Percentiles rank a stretch among this genome's conserved stretches.
phyloP scores from a whole-genome alignment of 345 rosid species.

The Linum lewisii region DNA sequence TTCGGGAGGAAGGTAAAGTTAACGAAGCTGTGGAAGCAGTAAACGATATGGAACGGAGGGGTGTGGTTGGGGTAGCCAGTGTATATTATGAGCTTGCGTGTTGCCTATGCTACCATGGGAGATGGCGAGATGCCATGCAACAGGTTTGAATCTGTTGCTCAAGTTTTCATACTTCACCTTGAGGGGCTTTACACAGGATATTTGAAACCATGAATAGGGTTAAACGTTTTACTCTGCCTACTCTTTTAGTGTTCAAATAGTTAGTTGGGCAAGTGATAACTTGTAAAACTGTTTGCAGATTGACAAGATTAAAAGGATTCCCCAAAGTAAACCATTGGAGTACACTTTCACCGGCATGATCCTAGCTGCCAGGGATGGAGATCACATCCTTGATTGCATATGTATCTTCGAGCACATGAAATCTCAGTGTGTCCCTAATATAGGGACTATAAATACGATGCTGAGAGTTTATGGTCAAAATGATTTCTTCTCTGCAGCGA shows the following conservation, averaged over 20 bases:
- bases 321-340: slow-evolving; percentile 51
- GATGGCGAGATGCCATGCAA: slow-evolving; percentile 71
- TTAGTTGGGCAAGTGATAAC: background rate
- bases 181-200: no score
- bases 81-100: slow-evolving; percentile 83
- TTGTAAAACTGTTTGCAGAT: slow-evolving; percentile 34
- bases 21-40: slow-evolving; percentile 73
- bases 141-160: slow-evolving; percentile 38
- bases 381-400: slow-evolving; percentile 59
- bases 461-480: slow-evolving; percentile 63
- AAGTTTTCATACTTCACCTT: no score
- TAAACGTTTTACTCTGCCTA: background rate
- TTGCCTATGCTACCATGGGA: slow-evolving; percentile 75
- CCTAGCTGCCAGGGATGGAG: slow-evolving; percentile 59
- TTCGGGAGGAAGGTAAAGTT: slow-evolving; percentile 77
- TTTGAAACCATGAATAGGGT: no score
- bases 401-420: slow-evolving; percentile 66
- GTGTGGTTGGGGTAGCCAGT: slow-evolving; percentile 72
- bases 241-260: background rate
- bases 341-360: slow-evolving; percentile 83
- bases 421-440: slow-evolving; percentile 56
- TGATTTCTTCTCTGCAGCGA: slow-evolving; percentile 80
- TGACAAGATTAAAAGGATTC: slow-evolving; percentile 54
- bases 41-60: slow-evolving; percentile 80
- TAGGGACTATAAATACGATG: slow-evolving; percentile 83